A percentile compares a stretch with the other conserved stretches of the same genome.
Evolutionary conservation across 768 basidiomycete genomes (phyloP).

Genomic region (Phaeotremella fagi): DNA sequence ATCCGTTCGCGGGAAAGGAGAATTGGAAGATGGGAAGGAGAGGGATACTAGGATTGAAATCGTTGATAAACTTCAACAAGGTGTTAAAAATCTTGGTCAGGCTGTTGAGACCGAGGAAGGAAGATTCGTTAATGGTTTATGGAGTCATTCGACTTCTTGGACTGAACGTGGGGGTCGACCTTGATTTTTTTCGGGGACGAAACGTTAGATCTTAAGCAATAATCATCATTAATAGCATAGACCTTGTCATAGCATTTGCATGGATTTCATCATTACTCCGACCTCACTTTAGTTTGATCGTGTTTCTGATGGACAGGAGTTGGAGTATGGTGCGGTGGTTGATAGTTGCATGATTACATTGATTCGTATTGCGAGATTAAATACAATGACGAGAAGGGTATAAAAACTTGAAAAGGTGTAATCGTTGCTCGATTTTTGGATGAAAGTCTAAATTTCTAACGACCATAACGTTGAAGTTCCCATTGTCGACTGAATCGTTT

Average conservation of each 20-base stretch:
- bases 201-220: no score
- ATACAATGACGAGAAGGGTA: no score
- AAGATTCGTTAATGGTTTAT: slow-evolving; percentile 35
- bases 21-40: slow-evolving; percentile 43
- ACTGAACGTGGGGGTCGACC: not conserved
- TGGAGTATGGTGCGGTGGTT: no score
- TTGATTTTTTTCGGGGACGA: not conserved
- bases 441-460: no score
- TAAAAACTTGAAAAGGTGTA: no score
- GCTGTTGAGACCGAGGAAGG: slow-evolving; percentile 38
- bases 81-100: slow-evolving; percentile 38
- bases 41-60: slow-evolving; percentile 55
- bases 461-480: slow-evolving; percentile 49
- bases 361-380: no score
- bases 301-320: no score
- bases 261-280: not conserved
- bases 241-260: not conserved
- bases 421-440: no score
- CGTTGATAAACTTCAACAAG: slow-evolving; percentile 53
- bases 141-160: slow-evolving; percentile 30
- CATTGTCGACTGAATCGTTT: slow-evolving; percentile 47
- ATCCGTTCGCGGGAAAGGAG: slow-evolving; percentile 24
- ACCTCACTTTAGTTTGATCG: no score
- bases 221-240: not conserved
- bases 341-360: no score